Conservation (phyloP, 192 early-diverging fungal genomes). For the Coemansia sp. region DNA sequence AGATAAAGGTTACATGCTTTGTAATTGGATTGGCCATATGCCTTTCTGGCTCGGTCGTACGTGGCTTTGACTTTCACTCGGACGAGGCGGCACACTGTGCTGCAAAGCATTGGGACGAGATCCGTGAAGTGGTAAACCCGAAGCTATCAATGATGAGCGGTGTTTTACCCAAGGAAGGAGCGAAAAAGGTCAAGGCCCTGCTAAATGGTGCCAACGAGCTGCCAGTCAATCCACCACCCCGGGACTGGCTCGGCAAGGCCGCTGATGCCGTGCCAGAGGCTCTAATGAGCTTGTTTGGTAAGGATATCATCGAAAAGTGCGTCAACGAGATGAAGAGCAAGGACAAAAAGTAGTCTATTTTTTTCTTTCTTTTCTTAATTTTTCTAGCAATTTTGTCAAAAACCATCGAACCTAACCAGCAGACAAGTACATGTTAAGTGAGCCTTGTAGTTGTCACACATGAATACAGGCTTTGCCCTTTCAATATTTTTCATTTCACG, state of each 20-base stretch:
- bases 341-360: slow-evolving; percentile 5
- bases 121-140: slow-evolving; percentile 25
- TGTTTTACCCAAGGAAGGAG: slow-evolving; percentile 15
- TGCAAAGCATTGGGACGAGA: slow-evolving; percentile 35
- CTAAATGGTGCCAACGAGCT: slow-evolving; percentile 20
- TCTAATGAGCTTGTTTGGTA: slow-evolving; percentile 38
- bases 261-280: slow-evolving; percentile 36
- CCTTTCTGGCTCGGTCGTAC: neutral
- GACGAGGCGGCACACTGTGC: slow-evolving; percentile 32
- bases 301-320: slow-evolving; percentile 42
- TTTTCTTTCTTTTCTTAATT: neutral
- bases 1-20: neutral
- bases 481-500: neutral
- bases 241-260: slow-evolving; percentile 35
- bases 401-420: no score
- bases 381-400: no score
- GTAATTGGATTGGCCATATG: neutral
- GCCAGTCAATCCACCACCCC: slow-evolving; percentile 24
- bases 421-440: no score
- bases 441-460: no score
- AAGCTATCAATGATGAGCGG: slow-evolving; percentile 29
- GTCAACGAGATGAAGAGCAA: slow-evolving; percentile 18
- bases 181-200: slow-evolving; percentile 17
- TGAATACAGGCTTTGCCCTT: neutral
- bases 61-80: slow-evolving; percentile 36